These are phyloP conservation scores for Coniochaeta sp. DNA, from an alignment of 2,329 filamentous ascomycete genomes.

Conservation along the genomic window DNA sequence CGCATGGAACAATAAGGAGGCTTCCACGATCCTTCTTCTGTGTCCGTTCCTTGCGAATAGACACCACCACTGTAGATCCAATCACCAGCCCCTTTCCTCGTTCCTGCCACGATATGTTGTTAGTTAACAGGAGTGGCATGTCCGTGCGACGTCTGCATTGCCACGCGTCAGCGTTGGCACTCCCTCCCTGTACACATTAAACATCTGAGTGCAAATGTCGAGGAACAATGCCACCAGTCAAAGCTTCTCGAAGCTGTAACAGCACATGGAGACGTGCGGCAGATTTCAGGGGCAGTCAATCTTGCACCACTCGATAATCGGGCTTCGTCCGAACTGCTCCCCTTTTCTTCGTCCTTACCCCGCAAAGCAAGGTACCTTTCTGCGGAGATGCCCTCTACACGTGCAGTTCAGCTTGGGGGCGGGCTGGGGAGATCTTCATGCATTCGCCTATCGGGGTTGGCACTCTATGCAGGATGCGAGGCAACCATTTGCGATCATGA, in stretches of 20 bases:
- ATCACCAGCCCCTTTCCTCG: background rate
- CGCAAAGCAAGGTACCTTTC: background rate
- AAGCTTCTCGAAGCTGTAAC: too few relatives aligned
- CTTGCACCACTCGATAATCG: background rate
- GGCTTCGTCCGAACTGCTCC: slow-evolving; percentile 2
- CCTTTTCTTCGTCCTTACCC: too few relatives aligned
- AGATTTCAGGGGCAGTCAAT: slow-evolving; percentile 1
- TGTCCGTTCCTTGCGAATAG: background rate
- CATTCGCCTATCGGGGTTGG: background rate
- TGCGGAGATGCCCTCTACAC: background rate
- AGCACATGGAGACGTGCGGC: background rate
- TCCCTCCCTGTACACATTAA: too few relatives aligned
- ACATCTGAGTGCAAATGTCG: too few relatives aligned
- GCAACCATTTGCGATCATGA: background rate
- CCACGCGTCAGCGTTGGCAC: background rate
- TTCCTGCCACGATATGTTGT: too few relatives aligned
- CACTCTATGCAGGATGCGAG: too few relatives aligned
- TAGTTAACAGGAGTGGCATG: too few relatives aligned
- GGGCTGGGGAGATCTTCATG: background rate
- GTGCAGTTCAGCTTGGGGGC: too few relatives aligned
- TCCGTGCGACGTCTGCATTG: background rate
- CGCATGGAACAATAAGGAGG: background rate
- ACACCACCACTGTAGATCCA: background rate
- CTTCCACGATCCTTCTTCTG: background rate
- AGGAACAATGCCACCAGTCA: background rate